Conservation (phyloP, 495 filamentous ascomycete species). For the Collariella sp. region DNA sequence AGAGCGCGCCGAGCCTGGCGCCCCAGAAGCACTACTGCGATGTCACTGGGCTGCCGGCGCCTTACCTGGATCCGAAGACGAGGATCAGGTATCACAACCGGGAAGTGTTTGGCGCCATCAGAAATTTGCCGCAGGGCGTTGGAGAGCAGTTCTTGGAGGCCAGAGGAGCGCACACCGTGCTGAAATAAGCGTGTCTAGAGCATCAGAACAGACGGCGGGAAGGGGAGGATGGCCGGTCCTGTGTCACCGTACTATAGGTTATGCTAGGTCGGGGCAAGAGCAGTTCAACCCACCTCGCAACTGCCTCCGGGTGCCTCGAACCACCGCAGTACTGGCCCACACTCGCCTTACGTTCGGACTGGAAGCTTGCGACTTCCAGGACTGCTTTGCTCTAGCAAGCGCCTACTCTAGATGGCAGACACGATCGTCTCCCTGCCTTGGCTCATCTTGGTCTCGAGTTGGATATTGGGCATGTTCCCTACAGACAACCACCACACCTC, state of each 20-base stretch:
- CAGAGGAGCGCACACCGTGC: constrained; percentile 79
- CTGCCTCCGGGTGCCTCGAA: no score
- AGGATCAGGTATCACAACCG: constrained; percentile 79
- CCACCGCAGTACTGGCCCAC: no score
- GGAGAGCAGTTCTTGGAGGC: constrained; percentile 83
- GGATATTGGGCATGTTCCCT: background rate
- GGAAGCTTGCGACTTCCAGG: background rate
- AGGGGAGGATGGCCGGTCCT: no score
- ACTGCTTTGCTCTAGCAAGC: background rate
- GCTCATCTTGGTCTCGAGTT: background rate
- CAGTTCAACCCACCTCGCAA: no score
- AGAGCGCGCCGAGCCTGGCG: constrained; percentile 75
- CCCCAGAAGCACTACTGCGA: constrained; percentile 84
- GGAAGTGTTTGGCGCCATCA: constrained; percentile 77
- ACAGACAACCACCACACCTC: background rate
- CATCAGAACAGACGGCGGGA: no score
- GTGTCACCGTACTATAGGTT: no score
- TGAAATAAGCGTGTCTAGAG: constrained; percentile 50
- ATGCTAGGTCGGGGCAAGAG: no score
- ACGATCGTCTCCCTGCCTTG: background rate
- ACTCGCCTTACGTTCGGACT: background rate
- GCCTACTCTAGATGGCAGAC: background rate
- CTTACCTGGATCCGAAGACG: constrained; percentile 91
- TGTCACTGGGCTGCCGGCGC: constrained; percentile 78
- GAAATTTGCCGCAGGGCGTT: constrained; percentile 64